Percentiles rank a stretch among this genome's conserved stretches.
Evolutionary conservation across 2,329 filamentous ascomycete species (phyloP).

Genomic region (Neonectria coccinea): DNA sequence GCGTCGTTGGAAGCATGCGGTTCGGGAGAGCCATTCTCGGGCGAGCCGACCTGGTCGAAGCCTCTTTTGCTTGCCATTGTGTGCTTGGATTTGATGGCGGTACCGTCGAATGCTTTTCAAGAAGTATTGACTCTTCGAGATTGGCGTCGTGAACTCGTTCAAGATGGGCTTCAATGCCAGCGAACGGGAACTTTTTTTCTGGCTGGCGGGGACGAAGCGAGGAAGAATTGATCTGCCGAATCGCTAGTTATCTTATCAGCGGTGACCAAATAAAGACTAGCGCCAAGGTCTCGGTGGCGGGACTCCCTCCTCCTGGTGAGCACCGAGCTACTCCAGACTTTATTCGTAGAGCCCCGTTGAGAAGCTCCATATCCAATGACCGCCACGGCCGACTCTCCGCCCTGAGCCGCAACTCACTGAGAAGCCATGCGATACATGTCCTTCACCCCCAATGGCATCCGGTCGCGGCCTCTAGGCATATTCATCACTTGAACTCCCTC

Average conservation of each 20-base stretch:
- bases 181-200: constrained; percentile 41
- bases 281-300: constrained; percentile 12
- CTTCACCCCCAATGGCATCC: constrained; percentile 27
- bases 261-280: constrained; percentile 34
- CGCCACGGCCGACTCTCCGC: constrained; percentile 20
- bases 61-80: constrained; percentile 50
- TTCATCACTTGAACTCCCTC: not conserved
- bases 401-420: constrained; percentile 17
- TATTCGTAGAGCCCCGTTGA: not conserved
- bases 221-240: constrained; percentile 25
- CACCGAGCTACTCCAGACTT: constrained; percentile 20
- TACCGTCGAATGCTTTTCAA: not conserved
- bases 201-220: constrained; percentile 25
- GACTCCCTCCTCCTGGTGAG: not conserved
- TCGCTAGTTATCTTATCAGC: constrained; percentile 43
- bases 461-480: constrained; percentile 15
- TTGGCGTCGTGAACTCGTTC: not conserved
- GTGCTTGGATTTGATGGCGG: constrained; percentile 5
- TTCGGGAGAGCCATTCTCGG: constrained; percentile 40
- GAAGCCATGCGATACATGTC: constrained; percentile 29
- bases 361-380: constrained; percentile 19
- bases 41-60: constrained; percentile 45
- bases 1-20: constrained; percentile 34
- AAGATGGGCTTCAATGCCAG: not conserved
- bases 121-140: not conserved